A percentile compares a stretch with the other conserved stretches of the same genome.
phyloP scores from a whole-genome alignment of 2,329 filamentous ascomycete species.

The Neurospora crassa region DNA sequence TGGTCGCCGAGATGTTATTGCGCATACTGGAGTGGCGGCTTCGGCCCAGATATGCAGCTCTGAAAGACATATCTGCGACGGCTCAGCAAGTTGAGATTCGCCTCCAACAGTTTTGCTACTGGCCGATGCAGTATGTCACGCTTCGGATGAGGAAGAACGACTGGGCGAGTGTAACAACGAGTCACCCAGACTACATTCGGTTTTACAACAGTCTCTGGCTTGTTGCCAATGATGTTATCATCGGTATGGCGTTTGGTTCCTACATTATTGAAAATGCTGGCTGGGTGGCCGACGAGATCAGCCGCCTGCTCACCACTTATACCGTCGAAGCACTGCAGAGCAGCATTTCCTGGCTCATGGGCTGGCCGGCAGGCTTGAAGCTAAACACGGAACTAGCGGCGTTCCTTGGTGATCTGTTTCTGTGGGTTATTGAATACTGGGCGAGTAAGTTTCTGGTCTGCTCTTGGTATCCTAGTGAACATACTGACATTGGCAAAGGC shows the following conservation, averaged over 20 bases:
- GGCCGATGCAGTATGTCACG: constrained; percentile 93
- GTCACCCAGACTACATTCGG: constrained; percentile 93
- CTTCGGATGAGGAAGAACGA: constrained; percentile 80
- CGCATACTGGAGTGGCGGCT: constrained; percentile 76
- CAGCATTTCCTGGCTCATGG: constrained; percentile 93
- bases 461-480: background rate
- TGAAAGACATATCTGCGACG: constrained; percentile 94
- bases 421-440: constrained; percentile 99
- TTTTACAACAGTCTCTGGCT: constrained; percentile 99
- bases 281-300: constrained; percentile 74
- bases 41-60: constrained; percentile 66
- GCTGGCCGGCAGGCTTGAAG: constrained; percentile 89
- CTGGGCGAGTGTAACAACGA: constrained; percentile 92
- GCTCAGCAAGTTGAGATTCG: constrained; percentile 97
- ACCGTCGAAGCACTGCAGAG: constrained; percentile 80
- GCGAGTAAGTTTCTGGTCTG: constrained; percentile 48
- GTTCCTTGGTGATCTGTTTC: constrained; percentile 91
- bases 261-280: constrained; percentile 94
- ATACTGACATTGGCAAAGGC: constrained; percentile 33
- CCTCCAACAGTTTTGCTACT: constrained; percentile 96
- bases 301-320: constrained; percentile 65
- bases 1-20: constrained; percentile 71
- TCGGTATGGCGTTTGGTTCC: constrained; percentile 89
- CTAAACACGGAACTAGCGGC: constrained; percentile 85
- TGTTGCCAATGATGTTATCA: constrained; percentile 96